Base-by-base conservation (phyloP, 2,329 filamentous ascomycete species). In the Pseudocercospora musae region DNA sequence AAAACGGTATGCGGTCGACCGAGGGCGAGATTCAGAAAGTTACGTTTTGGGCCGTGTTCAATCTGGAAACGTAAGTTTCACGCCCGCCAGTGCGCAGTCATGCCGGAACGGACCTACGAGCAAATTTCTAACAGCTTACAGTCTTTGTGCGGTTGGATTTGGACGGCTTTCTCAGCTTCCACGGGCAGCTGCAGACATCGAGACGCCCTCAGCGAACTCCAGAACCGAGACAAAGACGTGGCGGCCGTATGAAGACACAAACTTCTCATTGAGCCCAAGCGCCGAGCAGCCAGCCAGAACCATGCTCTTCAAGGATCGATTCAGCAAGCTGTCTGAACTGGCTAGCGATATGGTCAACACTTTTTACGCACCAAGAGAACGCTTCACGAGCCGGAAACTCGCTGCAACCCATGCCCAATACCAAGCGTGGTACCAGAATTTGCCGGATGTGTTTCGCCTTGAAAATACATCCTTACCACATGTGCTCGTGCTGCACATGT, bases 401-500 rank as follows among this genome's bases (percentile, higher is more conserved):
- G 78, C 90, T 8, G 81, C 80, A 53, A 85, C 85, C 25, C 91
- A 92, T 67, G 85, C 83, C 0, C 83, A 87, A 67, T 92, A 90
- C 68, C 80, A 90, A 15, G 83, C 85, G 57, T 92, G 89, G 89
- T 91, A 91, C 72, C 84, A 85, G 61, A 80, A 78, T 25, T 84
- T 92, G 62, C 89, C 89, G 0, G 81, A 85, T 62, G 82, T 85
- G 1, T 78, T 92, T 55, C 80, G 84, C 21, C 74, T 91, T 2
- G 86, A 86, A 1, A 84, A 89, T 63, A 89, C 88, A 67, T 89
- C 89, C 57, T 88, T 89, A 2, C 89, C 89, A 10, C 87, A 90
- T 50, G 88, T 91, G 37, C 77, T 92, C 20, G 88, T 90, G 64
- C 83, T 89, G 40, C 74, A 76, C 63, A 75, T 76, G 72, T 75